phyloP scores from a whole-genome alignment of 768 basidiomycete species.

The Podaxis carcinomalis region DNA sequence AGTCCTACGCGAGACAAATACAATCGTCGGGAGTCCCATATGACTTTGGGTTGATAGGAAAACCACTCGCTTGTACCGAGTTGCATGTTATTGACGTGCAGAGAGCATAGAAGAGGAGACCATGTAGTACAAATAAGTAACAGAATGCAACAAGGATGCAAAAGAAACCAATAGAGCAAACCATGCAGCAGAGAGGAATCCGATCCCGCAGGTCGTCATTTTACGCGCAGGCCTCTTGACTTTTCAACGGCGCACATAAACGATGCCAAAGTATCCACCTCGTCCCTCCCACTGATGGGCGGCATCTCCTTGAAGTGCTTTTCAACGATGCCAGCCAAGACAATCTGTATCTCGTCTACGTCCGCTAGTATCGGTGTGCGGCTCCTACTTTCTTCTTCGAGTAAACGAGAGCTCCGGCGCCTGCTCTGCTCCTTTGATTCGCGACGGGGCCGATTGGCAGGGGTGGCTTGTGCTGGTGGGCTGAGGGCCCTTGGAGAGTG shows the following conservation, averaged over 20 bases:
- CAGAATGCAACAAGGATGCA: not conserved
- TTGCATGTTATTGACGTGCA: not conserved
- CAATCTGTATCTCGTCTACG: conserved; percentile 58
- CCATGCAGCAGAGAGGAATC: not conserved
- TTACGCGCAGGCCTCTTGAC: conserved; percentile 31
- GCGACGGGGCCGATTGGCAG: conserved; percentile 70
- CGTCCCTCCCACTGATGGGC: conserved; percentile 51
- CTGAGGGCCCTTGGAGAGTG: conserved; percentile 47
- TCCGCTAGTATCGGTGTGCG: conserved; percentile 71
- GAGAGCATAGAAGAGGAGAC: not conserved
- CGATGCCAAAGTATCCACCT: conserved; percentile 76
- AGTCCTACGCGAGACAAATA: not conserved
- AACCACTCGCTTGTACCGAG: not conserved
- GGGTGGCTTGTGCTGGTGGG: conserved; percentile 43
- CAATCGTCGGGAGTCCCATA: not conserved
- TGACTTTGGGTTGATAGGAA: not conserved
- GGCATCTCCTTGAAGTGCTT: conserved; percentile 64
- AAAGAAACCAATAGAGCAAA: not conserved
- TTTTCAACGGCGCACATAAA: conserved; percentile 78
- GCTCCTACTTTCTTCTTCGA: conserved; percentile 56
- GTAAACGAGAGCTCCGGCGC: conserved; percentile 65
- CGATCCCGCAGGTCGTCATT: not conserved
- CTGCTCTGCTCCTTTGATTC: conserved; percentile 59
- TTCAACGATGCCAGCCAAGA: conserved; percentile 68
- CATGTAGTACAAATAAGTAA: not conserved